Evolutionary conservation across 2,329 filamentous ascomycete genomes (phyloP).

Genomic region (Sclerotiophoma versabilis): DNA sequence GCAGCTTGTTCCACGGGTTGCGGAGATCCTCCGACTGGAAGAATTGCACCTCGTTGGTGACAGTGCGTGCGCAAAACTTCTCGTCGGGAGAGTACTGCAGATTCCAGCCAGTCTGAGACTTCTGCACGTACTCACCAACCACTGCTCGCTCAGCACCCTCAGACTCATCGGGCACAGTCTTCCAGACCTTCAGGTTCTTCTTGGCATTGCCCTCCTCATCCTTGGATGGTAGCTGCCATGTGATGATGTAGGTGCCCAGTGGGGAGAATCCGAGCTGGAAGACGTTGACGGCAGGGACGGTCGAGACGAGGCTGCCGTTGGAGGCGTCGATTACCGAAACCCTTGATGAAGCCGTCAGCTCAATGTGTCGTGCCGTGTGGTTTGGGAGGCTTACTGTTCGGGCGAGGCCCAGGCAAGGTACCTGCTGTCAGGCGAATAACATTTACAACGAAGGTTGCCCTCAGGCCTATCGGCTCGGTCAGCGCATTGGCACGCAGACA

Average conservation of each 20-base stretch:
- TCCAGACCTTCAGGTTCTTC: conserved; percentile 98
- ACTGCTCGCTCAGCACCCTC: conserved; percentile 70
- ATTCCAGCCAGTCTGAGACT: conserved; percentile 95
- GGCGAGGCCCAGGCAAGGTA: conserved; percentile 95
- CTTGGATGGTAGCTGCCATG: conserved; percentile 93
- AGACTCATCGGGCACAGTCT: conserved; percentile 73
- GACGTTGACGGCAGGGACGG: conserved; percentile 80
- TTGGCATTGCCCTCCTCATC: conserved; percentile 91
- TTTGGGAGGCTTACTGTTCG: conserved; percentile 64
- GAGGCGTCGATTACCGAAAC: conserved; percentile 87
- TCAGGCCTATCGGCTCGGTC: conserved; percentile 68
- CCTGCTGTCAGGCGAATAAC: conserved; percentile 93
- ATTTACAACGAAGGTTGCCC: conserved; percentile 92
- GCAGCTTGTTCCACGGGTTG: conserved; percentile 94
- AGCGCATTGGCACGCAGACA: conserved; percentile 11
- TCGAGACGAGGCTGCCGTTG: conserved; percentile 75
- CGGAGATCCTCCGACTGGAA: conserved; percentile 86
- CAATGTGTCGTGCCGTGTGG: background rate
- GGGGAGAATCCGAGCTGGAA: conserved; percentile 96
- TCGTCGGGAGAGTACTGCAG: conserved; percentile 96
- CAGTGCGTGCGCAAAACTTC: conserved; percentile 87
- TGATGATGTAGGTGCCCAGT: conserved; percentile 89
- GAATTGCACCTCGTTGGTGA: conserved; percentile 98
- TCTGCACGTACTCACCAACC: conserved; percentile 91
- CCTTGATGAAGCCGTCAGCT: conserved; percentile 48